Conservation (phyloP, 2,329 filamentous ascomycete genomes). For the Colletotrichum caudatum region DNA sequence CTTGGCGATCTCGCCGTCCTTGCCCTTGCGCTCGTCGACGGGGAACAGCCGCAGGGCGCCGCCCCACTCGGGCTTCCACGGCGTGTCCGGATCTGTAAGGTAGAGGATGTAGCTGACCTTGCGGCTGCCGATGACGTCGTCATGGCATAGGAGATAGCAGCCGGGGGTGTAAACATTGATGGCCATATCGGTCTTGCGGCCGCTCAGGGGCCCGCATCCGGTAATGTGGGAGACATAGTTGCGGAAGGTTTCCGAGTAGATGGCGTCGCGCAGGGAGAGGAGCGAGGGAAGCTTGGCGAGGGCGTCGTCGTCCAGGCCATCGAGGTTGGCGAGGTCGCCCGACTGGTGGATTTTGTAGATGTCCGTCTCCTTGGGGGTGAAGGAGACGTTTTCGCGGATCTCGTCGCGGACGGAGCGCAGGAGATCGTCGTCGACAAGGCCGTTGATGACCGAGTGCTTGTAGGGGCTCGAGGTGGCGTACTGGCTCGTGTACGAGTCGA, state of each 20-base stretch:
- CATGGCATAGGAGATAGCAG: constrained; percentile 94
- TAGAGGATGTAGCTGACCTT: constrained; percentile 98
- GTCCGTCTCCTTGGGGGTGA: constrained; percentile 98
- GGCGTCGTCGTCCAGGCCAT: constrained; percentile 89
- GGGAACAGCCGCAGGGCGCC: constrained; percentile 92
- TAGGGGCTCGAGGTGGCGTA: constrained; percentile 79
- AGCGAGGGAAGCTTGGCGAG: constrained; percentile 88
- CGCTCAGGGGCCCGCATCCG: constrained; percentile 86
- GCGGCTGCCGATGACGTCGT: constrained; percentile 98
- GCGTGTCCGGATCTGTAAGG: constrained; percentile 88
- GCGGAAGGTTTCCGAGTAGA: constrained; percentile 92
- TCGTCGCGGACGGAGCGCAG: constrained; percentile 89
- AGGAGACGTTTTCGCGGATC: constrained; percentile 90
- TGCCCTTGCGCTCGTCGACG: constrained; percentile 71
- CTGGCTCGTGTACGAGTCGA: constrained; percentile 69
- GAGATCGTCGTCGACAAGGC: constrained; percentile 82
- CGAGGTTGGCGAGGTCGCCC: constrained; percentile 94
- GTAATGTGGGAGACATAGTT: constrained; percentile 90
- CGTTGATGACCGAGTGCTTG: constrained; percentile 90
- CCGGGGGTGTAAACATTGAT: constrained; percentile 99
- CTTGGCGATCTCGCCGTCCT: constrained; percentile 80
- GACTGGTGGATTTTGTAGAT: constrained; percentile 99
- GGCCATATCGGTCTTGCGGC: constrained; percentile 97
- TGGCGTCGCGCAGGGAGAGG: constrained; percentile 89
- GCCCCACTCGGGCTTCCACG: constrained; percentile 93